phyloP scores from a whole-genome alignment of 1,284 basidiomycete species.

The Phlebopus sp. region DNA sequence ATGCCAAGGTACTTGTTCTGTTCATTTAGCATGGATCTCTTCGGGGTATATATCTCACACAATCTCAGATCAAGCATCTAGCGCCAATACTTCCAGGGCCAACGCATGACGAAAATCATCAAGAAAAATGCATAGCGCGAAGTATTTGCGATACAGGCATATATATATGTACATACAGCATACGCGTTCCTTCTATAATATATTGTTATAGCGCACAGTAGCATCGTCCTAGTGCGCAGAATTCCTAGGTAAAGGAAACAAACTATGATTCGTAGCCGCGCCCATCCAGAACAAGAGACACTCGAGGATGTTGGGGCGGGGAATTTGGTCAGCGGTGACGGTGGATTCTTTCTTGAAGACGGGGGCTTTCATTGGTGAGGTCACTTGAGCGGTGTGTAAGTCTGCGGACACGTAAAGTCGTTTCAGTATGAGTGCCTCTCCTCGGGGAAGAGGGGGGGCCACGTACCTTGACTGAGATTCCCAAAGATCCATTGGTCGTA shows the following conservation, averaged over 20 bases:
- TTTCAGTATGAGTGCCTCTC: not conserved
- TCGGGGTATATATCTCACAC: too few relatives aligned
- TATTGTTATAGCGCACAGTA: too few relatives aligned
- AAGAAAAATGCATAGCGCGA: too few relatives aligned
- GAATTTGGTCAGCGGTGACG: slow-evolving; percentile 1
- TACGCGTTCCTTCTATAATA: too few relatives aligned
- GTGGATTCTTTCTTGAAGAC: slow-evolving; percentile 6
- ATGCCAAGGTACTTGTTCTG: too few relatives aligned
- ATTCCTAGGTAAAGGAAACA: not conserved
- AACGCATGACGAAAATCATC: too few relatives aligned
- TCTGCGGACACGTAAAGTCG: not conserved
- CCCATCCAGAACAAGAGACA: slow-evolving; percentile 11
- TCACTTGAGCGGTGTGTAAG: slow-evolving; percentile 10
- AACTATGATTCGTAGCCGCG: not conserved
- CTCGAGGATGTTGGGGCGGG: slow-evolving; percentile 11
- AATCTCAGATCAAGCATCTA: too few relatives aligned
- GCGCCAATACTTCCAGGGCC: too few relatives aligned
- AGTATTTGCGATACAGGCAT: too few relatives aligned
- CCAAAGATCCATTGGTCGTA: slow-evolving; percentile 17
- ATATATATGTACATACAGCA: too few relatives aligned
- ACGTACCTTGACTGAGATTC: slow-evolving; percentile 8
- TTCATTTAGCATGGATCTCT: too few relatives aligned
- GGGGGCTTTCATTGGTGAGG: slow-evolving; percentile 5
- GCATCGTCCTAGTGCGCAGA: too few relatives aligned
- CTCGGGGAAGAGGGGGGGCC: not conserved